Evolutionary conservation across 2,329 filamentous ascomycete genomes (phyloP), one percentile per base, ranked within the genome.

Genomic region (Neofusicoccum cordaticola): DNA sequence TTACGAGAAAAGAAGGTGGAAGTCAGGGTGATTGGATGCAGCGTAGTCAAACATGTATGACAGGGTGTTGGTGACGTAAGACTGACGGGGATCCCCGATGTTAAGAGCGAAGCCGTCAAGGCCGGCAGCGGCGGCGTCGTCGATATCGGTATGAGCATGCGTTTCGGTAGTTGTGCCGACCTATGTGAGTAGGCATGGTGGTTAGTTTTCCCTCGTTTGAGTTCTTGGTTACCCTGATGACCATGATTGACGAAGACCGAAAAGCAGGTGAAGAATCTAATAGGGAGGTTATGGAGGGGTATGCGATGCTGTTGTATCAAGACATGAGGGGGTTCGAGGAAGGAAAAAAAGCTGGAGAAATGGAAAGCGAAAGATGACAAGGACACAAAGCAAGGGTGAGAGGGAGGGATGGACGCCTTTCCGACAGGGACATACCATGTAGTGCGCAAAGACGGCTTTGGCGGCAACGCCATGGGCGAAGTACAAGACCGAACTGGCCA

Each of bases 71-170:
- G 56, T 60, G n/a, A 44, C 56, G 42, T 22, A 60, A 31, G 56
- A 35, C 11, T 35, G 42, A n/a, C 56, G 56, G 2, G 56, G 45
- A 45, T 50, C 60, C 13, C 45, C 60, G 45, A 53, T 62, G 34
- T 62, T 62, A 22, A 62, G 60, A 17, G 34, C 48, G 45, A 62
- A 52, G n/a, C 45, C 60, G 13, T 51, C 45, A 13, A 62, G 45
- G 17, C 45, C 35, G 60, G 45, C 34, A 35, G 60, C 44, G 13
- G 35, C 19, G 11, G 60, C 60, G 2, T 22, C 19, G 2, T 27
- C n/a, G 66, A 62, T 52, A 19, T 62, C 60, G n/a, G 60, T 47
- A n/a, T 17, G n/a, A 31, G 34, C 56, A 31, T 60, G 56, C 11
- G 22, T 5, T 9, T 17, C 15, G n/a, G 42, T 60, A 8, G 42